A percentile compares a stretch with the other conserved stretches of the same genome.
phyloP scores from a whole-genome alignment of 257 asterid species.

The Solanum sitiens region DNA sequence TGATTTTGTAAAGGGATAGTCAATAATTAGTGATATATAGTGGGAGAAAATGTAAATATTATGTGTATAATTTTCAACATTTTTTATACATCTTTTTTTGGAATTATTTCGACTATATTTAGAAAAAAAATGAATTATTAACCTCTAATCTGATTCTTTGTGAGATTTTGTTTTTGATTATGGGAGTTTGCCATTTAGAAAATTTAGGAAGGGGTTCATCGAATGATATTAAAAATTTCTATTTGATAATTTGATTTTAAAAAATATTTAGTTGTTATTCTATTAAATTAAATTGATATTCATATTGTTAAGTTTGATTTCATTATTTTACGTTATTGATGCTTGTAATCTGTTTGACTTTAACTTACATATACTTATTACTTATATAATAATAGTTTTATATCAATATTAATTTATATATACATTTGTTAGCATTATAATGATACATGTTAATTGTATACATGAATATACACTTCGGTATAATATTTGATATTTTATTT shows the following conservation, averaged over 20 bases:
- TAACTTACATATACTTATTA: too few relatives aligned
- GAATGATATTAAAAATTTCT: rapidly evolving
- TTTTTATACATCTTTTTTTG: background rate
- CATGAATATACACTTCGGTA: too few relatives aligned
- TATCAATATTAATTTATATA: too few relatives aligned
- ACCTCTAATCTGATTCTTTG: background rate
- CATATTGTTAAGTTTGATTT: too few relatives aligned
- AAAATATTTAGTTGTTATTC: background rate
- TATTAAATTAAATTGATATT: background rate
- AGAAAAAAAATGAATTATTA: background rate
- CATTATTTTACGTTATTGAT: too few relatives aligned
- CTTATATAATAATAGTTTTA: too few relatives aligned
- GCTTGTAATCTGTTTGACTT: too few relatives aligned
- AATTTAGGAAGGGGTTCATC: background rate
- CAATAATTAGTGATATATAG: background rate
- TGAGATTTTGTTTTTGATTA: background rate
- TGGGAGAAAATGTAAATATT: background rate
- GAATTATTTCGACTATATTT: background rate
- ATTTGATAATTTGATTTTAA: background rate
- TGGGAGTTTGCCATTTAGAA: background rate
- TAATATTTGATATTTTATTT: too few relatives aligned
- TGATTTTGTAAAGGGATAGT: background rate
- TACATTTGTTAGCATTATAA: too few relatives aligned
- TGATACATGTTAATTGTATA: too few relatives aligned
- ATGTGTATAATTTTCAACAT: background rate